Percentiles rank a stretch among this genome's conserved stretches.
Evolutionary conservation across 106 monocot species (phyloP).

Genomic region (Cymbidium sinense): DNA sequence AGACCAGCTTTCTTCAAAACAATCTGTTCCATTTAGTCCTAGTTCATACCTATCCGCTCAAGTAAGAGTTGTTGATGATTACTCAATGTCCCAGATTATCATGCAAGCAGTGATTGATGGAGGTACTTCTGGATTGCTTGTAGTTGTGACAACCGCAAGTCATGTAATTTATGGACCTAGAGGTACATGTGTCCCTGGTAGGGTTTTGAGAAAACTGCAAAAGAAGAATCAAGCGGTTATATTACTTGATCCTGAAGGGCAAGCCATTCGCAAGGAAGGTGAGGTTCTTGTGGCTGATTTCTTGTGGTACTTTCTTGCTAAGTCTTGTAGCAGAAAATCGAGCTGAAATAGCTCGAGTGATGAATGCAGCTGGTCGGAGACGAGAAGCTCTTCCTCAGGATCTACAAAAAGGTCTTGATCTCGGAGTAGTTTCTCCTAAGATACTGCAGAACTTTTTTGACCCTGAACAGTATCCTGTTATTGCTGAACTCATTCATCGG

Average conservation of each 20-base stretch:
- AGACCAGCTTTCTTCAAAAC: constrained; percentile 55
- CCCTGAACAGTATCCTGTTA: constrained; percentile 86
- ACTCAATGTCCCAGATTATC: constrained; percentile 88
- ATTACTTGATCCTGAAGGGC: too few relatives aligned
- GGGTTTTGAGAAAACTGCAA: constrained; percentile 77
- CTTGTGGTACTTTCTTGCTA: constrained; percentile 94
- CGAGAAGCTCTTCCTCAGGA: constrained; percentile 91
- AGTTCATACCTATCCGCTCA: constrained; percentile 78
- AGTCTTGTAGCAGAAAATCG: constrained; percentile 93
- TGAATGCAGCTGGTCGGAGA: too few relatives aligned
- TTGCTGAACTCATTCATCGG: constrained; percentile 76
- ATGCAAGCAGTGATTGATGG: too few relatives aligned
- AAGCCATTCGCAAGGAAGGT: too few relatives aligned
- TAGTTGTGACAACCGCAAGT: too few relatives aligned
- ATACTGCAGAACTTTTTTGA: constrained; percentile 95
- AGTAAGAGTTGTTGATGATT: constrained; percentile 89
- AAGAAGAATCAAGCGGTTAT: too few relatives aligned
- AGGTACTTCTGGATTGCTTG: too few relatives aligned
- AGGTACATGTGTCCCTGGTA: constrained; percentile 81
- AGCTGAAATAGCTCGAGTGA: too few relatives aligned
- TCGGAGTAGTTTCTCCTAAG: constrained; percentile 90
- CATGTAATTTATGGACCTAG: too few relatives aligned
- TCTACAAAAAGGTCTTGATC: constrained; percentile 89
- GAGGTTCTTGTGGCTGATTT: constrained; percentile 90
- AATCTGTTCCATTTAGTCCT: constrained; percentile 52